Percentiles rank a stretch among this genome's conserved stretches.
Conservation (phyloP, 139 green algal genomes). For the Klebsormidium nitens region DNA sequence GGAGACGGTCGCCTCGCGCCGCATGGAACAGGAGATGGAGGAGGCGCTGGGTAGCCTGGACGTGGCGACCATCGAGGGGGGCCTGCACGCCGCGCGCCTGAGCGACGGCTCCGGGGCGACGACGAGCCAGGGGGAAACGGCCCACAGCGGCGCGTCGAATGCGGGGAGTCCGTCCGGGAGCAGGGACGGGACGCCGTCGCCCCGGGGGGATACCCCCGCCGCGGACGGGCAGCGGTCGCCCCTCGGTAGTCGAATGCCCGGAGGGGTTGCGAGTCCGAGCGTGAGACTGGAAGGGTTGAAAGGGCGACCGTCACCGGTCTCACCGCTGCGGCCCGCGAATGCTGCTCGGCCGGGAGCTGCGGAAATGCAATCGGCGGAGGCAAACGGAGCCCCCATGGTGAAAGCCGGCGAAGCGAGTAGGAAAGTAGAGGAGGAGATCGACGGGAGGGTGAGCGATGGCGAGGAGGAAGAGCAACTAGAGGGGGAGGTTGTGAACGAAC, state of each 20-base stretch:
- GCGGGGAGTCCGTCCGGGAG: no score
- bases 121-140: no score
- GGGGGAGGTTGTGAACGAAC: background rate
- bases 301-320: background rate
- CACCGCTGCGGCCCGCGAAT: background rate
- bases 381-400: background rate
- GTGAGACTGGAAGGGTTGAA: background rate
- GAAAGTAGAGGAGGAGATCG: background rate
- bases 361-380: background rate
- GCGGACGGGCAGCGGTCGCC: no score
- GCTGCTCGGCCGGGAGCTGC: background rate
- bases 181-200: no score
- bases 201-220: no score
- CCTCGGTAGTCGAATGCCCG: no score
- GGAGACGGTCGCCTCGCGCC: background rate
- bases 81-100: no score
- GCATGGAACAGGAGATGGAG: slow-evolving; percentile 1
- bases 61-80: background rate
- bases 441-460: no score
- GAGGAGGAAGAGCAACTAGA: background rate
- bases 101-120: no score
- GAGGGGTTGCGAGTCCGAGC: no score
- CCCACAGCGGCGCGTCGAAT: no score
- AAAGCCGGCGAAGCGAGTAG: background rate
- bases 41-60: background rate